Conservation (phyloP, 345 rosid species). For the Hibiscus syriacus region DNA sequence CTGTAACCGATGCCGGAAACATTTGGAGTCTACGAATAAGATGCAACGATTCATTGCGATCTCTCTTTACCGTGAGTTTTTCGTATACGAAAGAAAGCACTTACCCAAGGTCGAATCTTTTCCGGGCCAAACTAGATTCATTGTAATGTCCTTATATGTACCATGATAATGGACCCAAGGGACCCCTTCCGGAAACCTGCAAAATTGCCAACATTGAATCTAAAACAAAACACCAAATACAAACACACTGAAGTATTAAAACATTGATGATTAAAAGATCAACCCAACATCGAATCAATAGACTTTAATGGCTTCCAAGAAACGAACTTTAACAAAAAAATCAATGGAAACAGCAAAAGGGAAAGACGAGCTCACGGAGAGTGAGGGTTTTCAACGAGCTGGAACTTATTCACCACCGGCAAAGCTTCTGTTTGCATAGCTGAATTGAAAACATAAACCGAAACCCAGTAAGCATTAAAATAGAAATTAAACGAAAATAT, state of each 20-base stretch:
- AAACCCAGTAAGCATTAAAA: neutral
- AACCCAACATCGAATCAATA: neutral
- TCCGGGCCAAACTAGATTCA: conserved; percentile 76
- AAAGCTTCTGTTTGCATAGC: conserved; percentile 93
- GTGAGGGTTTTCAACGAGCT: conserved; percentile 41
- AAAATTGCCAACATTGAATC: conserved; percentile 6
- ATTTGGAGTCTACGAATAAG: neutral
- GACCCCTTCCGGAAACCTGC: conserved; percentile 80
- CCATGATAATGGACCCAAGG: conserved; percentile 82
- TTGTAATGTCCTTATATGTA: conserved; percentile 49
- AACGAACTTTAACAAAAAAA: neutral
- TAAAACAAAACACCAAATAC: too few relatives aligned
- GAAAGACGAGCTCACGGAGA: conserved; percentile 39
- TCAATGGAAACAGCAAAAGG: neutral
- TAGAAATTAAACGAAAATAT: neutral
- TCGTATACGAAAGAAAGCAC: conserved; percentile 5
- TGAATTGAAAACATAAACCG: conserved; percentile 9
- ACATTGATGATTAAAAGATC: neutral
- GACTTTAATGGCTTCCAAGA: neutral
- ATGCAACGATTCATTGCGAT: neutral
- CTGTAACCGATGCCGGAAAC: neutral
- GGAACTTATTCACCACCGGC: conserved; percentile 64
- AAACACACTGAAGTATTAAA: neutral
- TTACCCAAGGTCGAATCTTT: conserved; percentile 60
- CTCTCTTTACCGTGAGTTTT: neutral